Evolutionary conservation across 2,329 filamentous ascomycete genomes (phyloP).

Genomic region (Macrophomina tecta): DNA sequence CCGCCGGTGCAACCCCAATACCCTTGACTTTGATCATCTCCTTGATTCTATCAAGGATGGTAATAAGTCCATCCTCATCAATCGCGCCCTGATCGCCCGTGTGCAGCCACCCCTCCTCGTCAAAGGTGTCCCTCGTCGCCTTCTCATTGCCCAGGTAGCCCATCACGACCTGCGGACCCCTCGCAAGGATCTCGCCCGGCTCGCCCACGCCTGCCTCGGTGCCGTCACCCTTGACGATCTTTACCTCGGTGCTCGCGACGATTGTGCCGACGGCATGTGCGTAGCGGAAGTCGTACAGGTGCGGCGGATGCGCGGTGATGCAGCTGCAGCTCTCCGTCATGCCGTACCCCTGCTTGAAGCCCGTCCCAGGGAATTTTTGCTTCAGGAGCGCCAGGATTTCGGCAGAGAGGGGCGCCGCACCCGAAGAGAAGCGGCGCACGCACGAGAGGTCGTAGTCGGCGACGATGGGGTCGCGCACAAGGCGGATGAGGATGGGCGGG

Average conservation of each 20-base stretch:
- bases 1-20: constrained; percentile 66
- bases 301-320: constrained; percentile 66
- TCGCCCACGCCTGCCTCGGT: constrained; percentile 59
- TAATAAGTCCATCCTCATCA: constrained; percentile 61
- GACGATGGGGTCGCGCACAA: constrained; percentile 63
- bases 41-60: constrained; percentile 68
- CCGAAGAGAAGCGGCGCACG: constrained; percentile 63
- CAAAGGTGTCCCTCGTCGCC: constrained; percentile 54
- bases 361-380: constrained; percentile 63
- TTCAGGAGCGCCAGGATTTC: constrained; percentile 64
- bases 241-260: constrained; percentile 65
- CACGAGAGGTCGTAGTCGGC: constrained; percentile 63
- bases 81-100: constrained; percentile 65
- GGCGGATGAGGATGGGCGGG: constrained; percentile 65
- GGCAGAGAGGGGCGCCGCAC: constrained; percentile 63
- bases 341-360: constrained; percentile 70
- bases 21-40: constrained; percentile 74
- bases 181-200: constrained; percentile 57
- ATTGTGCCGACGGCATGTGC: constrained; percentile 63
- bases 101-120: constrained; percentile 59
- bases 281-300: constrained; percentile 63
- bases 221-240: constrained; percentile 63
- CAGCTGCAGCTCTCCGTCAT: constrained; percentile 72
- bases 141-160: constrained; percentile 54
- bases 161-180: constrained; percentile 58